phyloP scores from a whole-genome alignment of 1,284 basidiomycete species.

The Cutaneotrichosporon sp. region DNA sequence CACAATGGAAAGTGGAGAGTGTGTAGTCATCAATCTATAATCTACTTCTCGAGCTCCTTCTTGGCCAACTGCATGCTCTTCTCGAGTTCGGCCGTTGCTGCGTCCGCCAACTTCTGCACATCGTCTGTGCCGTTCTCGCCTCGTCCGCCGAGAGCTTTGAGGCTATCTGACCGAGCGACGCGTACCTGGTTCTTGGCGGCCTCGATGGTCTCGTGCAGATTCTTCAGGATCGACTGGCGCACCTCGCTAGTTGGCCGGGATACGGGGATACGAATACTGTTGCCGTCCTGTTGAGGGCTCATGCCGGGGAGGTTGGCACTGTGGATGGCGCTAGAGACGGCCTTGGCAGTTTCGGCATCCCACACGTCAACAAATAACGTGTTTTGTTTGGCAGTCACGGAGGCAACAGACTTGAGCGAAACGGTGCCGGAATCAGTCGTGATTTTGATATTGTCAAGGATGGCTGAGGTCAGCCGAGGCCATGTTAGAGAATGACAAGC shows the following conservation, averaged over 20 bases:
- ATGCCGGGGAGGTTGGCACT: conserved; percentile 52
- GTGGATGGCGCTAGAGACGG: conserved; percentile 49
- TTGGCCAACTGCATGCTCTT: conserved; percentile 42
- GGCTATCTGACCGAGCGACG: conserved; percentile 43
- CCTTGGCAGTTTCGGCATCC: conserved; percentile 44
- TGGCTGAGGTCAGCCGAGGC: conserved; percentile 37
- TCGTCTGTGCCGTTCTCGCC: conserved; percentile 42
- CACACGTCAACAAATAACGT: conserved; percentile 48
- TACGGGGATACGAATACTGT: conserved; percentile 44
- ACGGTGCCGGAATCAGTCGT: conserved; percentile 33
- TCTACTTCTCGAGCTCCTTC: conserved; percentile 51
- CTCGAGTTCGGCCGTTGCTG: conserved; percentile 42
- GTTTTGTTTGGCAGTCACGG: conserved; percentile 43
- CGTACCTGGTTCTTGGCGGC: conserved; percentile 49
- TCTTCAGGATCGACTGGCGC: conserved; percentile 41
- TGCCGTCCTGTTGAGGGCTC: conserved; percentile 41
- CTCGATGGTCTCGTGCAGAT: conserved; percentile 41
- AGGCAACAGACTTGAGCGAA: conserved; percentile 45
- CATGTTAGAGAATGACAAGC: too few relatives aligned
- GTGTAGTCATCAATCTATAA: not conserved
- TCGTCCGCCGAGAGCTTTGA: conserved; percentile 46
- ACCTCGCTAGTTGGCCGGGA: conserved; percentile 45
- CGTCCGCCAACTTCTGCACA: conserved; percentile 47
- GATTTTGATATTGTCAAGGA: conserved; percentile 49
- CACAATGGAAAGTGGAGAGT: too few relatives aligned